These are phyloP conservation scores for Isabelozyma pseudorhagii DNA, from an alignment of 805 yeast genomes.

Conservation along the genomic window DNA sequence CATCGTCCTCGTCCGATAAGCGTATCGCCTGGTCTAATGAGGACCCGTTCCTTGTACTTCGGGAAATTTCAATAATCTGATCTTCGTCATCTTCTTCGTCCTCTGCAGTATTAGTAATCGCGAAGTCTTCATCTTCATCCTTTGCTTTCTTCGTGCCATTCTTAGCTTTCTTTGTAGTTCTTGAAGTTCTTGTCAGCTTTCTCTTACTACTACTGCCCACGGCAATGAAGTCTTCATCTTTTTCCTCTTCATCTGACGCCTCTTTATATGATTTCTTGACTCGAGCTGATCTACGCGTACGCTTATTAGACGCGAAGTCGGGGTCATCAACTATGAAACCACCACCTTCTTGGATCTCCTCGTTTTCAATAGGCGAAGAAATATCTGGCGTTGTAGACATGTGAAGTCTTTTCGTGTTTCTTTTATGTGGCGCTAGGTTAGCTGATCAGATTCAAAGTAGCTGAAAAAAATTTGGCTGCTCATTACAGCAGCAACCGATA, in stretches of 20 bases:
- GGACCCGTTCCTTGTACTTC: constrained; percentile 16
- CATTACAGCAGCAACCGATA: too few species aligned
- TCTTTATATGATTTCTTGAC: constrained; percentile 21
- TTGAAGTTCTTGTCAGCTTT: constrained; percentile 6
- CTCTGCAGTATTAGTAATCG: constrained; percentile 13
- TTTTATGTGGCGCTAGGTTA: not conserved
- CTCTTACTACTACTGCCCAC: constrained; percentile 9
- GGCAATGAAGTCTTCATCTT: constrained; percentile 7
- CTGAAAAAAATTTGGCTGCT: not conserved
- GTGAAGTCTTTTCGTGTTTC: not conserved
- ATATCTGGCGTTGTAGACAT: not conserved
- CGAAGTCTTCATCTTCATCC: constrained; percentile 11
- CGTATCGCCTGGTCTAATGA: constrained; percentile 21
- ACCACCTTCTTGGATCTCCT: constrained; percentile 21
- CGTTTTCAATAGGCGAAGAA: constrained; percentile 5
- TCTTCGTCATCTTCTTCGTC: constrained; percentile 31
- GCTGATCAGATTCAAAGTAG: not conserved
- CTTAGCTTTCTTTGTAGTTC: constrained; percentile 1
- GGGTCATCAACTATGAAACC: constrained; percentile 43
- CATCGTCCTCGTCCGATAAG: constrained; percentile 26
- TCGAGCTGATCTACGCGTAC: constrained; percentile 9
- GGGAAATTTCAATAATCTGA: constrained; percentile 20
- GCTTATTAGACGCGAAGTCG: constrained; percentile 15
- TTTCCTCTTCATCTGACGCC: constrained; percentile 17
- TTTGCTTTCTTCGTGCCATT: constrained; percentile 1